phyloP scores from a whole-genome alignment of 768 basidiomycete genomes.

The Pholiota microspora region DNA sequence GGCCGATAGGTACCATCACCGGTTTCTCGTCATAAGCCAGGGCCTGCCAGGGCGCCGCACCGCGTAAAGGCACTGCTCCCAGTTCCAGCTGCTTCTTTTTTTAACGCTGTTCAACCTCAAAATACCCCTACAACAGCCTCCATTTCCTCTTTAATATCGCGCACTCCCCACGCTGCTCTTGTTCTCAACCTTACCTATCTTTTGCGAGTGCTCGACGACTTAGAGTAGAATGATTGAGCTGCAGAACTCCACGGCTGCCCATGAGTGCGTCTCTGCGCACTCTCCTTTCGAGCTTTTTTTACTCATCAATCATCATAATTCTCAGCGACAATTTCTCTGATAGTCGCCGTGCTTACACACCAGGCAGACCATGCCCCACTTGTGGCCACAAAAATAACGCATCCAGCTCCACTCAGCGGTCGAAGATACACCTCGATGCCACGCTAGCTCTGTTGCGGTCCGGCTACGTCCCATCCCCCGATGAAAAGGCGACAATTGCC shows the following conservation, averaged over 20 bases:
- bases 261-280: neutral
- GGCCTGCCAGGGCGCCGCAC: neutral
- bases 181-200: no score
- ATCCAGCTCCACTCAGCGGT: neutral
- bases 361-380: neutral
- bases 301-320: neutral
- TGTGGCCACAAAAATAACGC: neutral
- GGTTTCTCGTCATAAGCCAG: neutral
- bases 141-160: neutral
- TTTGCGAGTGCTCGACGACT: neutral
- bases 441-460: neutral
- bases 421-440: neutral
- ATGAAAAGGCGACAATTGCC: slow-evolving; percentile 3
- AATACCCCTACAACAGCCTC: neutral
- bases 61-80: neutral
- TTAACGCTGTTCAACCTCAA: neutral
- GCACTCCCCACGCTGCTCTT: no score
- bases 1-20: neutral
- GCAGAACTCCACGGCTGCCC: neutral
- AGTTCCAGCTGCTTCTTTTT: no score
- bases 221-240: neutral
- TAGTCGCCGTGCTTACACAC: neutral
- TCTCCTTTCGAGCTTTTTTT: neutral
- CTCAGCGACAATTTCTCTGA: neutral
- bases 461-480: neutral